These are phyloP conservation scores for Phialophora expanda DNA, from an alignment of 2,329 filamentous ascomycete genomes.

Conservation along the genomic window DNA sequence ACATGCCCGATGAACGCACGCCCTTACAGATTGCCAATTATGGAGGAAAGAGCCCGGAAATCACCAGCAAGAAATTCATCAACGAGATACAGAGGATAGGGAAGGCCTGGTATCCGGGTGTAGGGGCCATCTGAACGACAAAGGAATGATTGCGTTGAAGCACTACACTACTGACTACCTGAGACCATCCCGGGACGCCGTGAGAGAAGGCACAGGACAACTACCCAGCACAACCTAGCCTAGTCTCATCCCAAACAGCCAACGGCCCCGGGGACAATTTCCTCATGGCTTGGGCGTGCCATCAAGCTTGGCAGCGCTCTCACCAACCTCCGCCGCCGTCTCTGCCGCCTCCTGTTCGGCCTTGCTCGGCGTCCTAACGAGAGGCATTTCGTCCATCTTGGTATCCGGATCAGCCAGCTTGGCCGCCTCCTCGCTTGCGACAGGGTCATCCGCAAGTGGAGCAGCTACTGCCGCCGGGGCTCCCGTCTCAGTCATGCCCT, in stretches of 20 bases:
- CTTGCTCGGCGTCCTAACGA: constrained; percentile 29
- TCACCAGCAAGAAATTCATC: constrained; percentile 79
- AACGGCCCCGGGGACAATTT: background rate
- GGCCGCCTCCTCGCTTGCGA: constrained; percentile 28
- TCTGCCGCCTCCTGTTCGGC: constrained; percentile 34
- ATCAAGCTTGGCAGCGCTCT: constrained; percentile 36
- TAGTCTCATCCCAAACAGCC: background rate
- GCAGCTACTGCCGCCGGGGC: constrained; percentile 25
- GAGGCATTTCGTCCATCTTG: constrained; percentile 37
- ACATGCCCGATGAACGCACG: constrained; percentile 81
- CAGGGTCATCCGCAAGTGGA: constrained; percentile 26
- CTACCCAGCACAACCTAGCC: background rate
- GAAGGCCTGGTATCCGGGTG: constrained; percentile 79
- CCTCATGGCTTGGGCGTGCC: constrained; percentile 21
- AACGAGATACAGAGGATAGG: constrained; percentile 85
- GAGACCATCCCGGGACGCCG: background rate
- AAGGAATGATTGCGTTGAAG: background rate
- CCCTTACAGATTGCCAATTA: constrained; percentile 59
- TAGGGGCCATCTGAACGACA: constrained; percentile 44
- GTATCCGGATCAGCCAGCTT: constrained; percentile 31
- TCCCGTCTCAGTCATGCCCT: constrained; percentile 28
- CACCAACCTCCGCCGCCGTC: constrained; percentile 37
- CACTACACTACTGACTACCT: background rate
- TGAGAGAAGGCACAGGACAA: background rate
- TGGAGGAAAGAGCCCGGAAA: constrained; percentile 62